phyloP scores from a whole-genome alignment of 169 alveolate genomes.

The Eimeria sp. region DNA sequence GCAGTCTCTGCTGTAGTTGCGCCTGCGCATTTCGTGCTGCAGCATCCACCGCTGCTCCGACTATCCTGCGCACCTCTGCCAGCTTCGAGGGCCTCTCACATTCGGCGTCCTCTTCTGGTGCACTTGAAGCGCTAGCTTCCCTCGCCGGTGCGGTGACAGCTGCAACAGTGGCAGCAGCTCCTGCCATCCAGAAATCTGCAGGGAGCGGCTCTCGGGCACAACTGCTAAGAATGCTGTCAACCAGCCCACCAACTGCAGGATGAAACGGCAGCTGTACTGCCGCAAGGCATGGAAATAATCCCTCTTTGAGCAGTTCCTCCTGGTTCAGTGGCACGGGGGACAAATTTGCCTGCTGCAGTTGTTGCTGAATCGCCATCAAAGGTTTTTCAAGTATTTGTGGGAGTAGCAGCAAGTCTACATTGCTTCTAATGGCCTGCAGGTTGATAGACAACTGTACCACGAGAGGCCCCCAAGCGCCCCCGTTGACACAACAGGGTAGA shows the following conservation, averaged over 20 bases:
- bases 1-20: conserved; percentile 25
- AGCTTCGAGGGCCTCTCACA: neutral
- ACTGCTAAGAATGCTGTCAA: conserved; percentile 14
- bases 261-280: conserved; percentile 62
- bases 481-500: conserved; percentile 49
- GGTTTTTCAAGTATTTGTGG: conserved; percentile 9
- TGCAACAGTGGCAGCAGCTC: conserved; percentile 41
- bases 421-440: neutral
- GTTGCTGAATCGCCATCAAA: conserved; percentile 11
- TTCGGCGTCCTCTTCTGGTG: neutral
- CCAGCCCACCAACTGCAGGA: conserved; percentile 16
- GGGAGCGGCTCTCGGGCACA: conserved; percentile 53
- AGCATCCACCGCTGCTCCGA: neutral
- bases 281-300: neutral
- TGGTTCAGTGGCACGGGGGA: neutral
- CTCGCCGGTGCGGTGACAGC: neutral
- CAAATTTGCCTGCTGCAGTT: neutral
- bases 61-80: neutral
- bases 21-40: conserved; percentile 22
- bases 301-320: neutral
- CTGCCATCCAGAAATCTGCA: conserved; percentile 54
- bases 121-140: neutral
- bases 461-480: conserved; percentile 68
- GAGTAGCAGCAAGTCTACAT: neutral
- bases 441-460: conserved; percentile 28